These are phyloP conservation scores for Lasiodiplodia sp. DNA, from an alignment of 2,329 filamentous ascomycete genomes.

Conservation along the genomic window DNA sequence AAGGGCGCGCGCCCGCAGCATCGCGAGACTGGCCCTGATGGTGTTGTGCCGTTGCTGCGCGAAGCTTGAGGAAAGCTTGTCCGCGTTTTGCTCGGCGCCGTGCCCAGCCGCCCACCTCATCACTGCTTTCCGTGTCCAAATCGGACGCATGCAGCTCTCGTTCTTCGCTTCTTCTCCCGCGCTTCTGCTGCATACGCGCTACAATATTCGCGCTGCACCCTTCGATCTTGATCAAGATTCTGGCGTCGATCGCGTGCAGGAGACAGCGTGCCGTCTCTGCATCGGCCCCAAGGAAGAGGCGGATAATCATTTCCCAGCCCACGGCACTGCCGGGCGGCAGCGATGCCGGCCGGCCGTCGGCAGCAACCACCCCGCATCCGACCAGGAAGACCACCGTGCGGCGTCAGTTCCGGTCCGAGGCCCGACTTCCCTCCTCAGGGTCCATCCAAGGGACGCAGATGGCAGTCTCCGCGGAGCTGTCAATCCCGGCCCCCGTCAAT, in stretches of 20 bases:
- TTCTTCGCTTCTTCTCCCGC: slow-evolving; percentile 11
- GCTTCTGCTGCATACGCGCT: slow-evolving; percentile 9
- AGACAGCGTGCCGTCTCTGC: background rate
- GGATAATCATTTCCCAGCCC: slow-evolving; percentile 8
- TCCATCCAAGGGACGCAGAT: no score
- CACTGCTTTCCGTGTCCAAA: no score
- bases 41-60: background rate
- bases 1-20: background rate
- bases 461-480: no score
- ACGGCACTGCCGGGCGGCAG: background rate
- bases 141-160: background rate
- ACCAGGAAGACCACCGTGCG: background rate
- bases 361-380: background rate
- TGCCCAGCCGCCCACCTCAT: background rate
- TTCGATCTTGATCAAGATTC: background rate
- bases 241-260: slow-evolving; percentile 7
- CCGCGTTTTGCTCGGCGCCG: background rate
- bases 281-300: background rate
- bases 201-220: background rate
- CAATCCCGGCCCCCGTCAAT: no score
- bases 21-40: background rate
- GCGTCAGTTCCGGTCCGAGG: background rate
- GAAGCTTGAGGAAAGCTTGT: slow-evolving; percentile 8
- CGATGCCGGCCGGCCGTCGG: slow-evolving; percentile 5
- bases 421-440: background rate